These are phyloP conservation scores for Neonectria faginata DNA, from an alignment of 2,329 filamentous ascomycete species.

Conservation along the genomic window DNA sequence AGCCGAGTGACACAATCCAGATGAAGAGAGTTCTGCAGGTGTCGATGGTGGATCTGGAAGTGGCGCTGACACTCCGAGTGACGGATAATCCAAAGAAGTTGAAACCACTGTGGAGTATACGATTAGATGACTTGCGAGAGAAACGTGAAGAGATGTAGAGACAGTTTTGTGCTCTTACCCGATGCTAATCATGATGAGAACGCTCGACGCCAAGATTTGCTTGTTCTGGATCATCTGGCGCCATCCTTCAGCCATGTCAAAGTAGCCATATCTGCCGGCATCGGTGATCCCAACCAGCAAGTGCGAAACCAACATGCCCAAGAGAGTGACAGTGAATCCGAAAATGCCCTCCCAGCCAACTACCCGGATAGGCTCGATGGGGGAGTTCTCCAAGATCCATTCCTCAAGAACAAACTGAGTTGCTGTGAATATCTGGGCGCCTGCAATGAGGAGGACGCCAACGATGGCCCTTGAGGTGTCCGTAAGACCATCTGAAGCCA, in stretches of 20 bases:
- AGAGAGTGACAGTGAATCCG: conserved; percentile 82
- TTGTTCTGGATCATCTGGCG: conserved; percentile 80
- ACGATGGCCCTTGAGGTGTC: conserved; percentile 70
- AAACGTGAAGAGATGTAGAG: neutral
- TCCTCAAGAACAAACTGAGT: conserved; percentile 97
- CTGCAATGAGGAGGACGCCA: conserved; percentile 90
- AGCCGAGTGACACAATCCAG: conserved; percentile 91
- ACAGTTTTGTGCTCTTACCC: conserved; percentile 67
- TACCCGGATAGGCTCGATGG: conserved; percentile 83
- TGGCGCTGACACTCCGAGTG: conserved; percentile 89
- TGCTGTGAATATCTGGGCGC: conserved; percentile 95
- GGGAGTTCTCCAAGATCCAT: conserved; percentile 78
- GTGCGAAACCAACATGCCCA: conserved; percentile 85
- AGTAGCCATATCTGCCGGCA: conserved; percentile 82
- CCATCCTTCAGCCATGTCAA: conserved; percentile 89
- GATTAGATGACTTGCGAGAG: conserved; percentile 33
- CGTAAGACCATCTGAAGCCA: conserved; percentile 54
- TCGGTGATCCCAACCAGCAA: conserved; percentile 79
- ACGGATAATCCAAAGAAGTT: conserved; percentile 99
- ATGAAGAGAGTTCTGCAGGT: conserved; percentile 98
- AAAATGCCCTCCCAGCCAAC: conserved; percentile 98
- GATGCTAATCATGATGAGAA: conserved; percentile 97
- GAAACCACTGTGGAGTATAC: conserved; percentile 75
- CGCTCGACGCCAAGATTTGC: conserved; percentile 78
- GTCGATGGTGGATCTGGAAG: conserved; percentile 94